Percentiles rank a stretch among this genome's conserved stretches.
Conservation (phyloP, 2,329 filamentous ascomycete genomes). For the Aspergillus ochraceoroseus region DNA sequence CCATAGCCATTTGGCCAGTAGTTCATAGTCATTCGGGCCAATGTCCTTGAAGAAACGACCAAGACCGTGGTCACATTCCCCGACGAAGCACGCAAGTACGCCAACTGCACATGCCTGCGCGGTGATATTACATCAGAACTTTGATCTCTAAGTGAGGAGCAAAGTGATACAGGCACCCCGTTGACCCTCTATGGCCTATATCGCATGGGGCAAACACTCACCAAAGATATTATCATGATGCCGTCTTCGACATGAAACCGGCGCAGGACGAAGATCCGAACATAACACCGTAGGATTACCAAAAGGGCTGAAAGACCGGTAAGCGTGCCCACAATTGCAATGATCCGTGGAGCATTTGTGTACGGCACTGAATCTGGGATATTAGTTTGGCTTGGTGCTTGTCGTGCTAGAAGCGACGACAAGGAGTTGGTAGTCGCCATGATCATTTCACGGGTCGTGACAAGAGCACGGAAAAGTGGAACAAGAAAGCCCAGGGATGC, state of each 20-base stretch:
- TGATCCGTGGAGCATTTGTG: conserved; percentile 25
- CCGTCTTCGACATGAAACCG: conserved; percentile 50
- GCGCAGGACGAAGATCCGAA: conserved; percentile 46
- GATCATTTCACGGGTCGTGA: too few species aligned
- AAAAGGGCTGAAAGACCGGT: conserved; percentile 38
- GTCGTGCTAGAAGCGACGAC: neutral
- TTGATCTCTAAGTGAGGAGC: neutral
- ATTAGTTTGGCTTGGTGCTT: neutral
- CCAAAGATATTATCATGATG: conserved; percentile 42
- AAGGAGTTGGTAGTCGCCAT: neutral
- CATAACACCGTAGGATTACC: conserved; percentile 45
- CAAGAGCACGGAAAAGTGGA: too few species aligned
- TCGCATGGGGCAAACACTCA: conserved; percentile 24
- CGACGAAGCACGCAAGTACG: conserved; percentile 42
- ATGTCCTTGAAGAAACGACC: conserved; percentile 30
- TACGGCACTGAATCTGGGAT: neutral
- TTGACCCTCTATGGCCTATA: too few species aligned
- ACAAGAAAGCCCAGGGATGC: too few species aligned
- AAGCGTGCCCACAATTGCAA: conserved; percentile 41
- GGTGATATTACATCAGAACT: neutral
- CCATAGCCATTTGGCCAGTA: conserved; percentile 4
- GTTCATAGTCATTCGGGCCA: neutral
- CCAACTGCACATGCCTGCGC: conserved; percentile 23
- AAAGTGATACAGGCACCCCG: too few species aligned
- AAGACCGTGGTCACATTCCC: conserved; percentile 45